A percentile compares a stretch with the other conserved stretches of the same genome.
phyloP scores from a whole-genome alignment of 352 stramenopile genomes.

The Pythium scleroteichum region DNA sequence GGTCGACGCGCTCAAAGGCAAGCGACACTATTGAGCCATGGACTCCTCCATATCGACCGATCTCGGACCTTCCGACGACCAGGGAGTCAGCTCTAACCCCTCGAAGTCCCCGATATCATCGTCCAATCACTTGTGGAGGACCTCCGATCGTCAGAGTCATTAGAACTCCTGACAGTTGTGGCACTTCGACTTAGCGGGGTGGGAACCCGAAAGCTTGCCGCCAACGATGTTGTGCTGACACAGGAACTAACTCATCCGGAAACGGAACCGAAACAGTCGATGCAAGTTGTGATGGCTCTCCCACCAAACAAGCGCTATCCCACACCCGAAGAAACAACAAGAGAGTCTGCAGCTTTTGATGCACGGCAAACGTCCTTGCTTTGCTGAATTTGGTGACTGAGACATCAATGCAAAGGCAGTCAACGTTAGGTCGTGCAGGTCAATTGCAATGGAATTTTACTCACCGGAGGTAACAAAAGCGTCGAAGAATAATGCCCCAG shows the following conservation, averaged over 20 bases:
- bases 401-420: neutral
- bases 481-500: conserved; percentile 20
- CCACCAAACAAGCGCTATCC: conserved; percentile 16
- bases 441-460: neutral
- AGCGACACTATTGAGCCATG: neutral
- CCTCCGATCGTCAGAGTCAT: conserved; percentile 46
- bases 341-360: conserved; percentile 17
- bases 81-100: conserved; percentile 2
- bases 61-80: neutral
- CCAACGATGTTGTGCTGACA: conserved; percentile 4
- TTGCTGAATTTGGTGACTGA: neutral
- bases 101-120: conserved; percentile 8
- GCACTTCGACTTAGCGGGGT: neutral
- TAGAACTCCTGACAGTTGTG: conserved; percentile 22
- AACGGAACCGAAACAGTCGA: neutral
- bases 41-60: conserved; percentile 12
- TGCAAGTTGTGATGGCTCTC: conserved; percentile 14
- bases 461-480: conserved; percentile 10
- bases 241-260: conserved; percentile 10
- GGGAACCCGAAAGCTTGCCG: conserved; percentile 14
- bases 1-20: neutral
- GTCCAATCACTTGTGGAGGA: conserved; percentile 47
- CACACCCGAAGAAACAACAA: conserved; percentile 27
- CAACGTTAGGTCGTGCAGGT: neutral
- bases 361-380: conserved; percentile 4